Evolutionary conservation across 306 rosid species (phyloP).

Genomic region (Glycine soja): DNA sequence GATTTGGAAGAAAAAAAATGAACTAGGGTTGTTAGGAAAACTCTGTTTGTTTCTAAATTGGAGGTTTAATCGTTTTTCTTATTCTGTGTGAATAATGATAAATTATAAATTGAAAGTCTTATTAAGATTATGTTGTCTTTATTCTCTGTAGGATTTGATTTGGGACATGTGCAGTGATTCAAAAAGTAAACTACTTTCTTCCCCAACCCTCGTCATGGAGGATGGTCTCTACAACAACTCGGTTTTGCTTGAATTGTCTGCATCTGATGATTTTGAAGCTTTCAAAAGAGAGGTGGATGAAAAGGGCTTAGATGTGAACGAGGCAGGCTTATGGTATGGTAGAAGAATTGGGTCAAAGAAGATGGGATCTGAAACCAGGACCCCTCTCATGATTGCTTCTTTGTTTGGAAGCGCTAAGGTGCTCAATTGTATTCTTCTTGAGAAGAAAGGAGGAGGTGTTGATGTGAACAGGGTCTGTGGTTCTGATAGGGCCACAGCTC

Average conservation of each 20-base stretch:
- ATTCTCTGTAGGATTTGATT: conserved; percentile 60
- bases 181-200: conserved; percentile 55
- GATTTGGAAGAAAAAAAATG: not conserved
- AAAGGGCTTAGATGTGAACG: conserved; percentile 68
- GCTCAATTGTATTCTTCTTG: conserved; percentile 63
- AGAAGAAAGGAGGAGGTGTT: conserved; percentile 53
- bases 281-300: conserved; percentile 74
- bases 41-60: not conserved
- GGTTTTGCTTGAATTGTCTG: conserved; percentile 81
- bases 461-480: conserved; percentile 83
- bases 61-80: not conserved
- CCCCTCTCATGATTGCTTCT: conserved; percentile 95
- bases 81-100: not conserved
- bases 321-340: conserved; percentile 87
- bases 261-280: conserved; percentile 76
- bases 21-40: conserved; percentile 2
- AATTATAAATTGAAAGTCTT: conserved; percentile 32
- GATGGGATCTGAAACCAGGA: conserved; percentile 91
- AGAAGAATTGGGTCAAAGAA: conserved; percentile 87
- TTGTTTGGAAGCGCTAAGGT: conserved; percentile 81
- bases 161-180: conserved; percentile 79
- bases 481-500: conserved; percentile 86
- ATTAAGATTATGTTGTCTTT: conserved; percentile 40
- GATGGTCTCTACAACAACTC: conserved; percentile 50
- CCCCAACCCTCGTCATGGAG: conserved; percentile 64